These are phyloP conservation scores for Geotrichum phurueaensis DNA, from an alignment of 1,139 yeast genomes.

Conservation along the genomic window DNA sequence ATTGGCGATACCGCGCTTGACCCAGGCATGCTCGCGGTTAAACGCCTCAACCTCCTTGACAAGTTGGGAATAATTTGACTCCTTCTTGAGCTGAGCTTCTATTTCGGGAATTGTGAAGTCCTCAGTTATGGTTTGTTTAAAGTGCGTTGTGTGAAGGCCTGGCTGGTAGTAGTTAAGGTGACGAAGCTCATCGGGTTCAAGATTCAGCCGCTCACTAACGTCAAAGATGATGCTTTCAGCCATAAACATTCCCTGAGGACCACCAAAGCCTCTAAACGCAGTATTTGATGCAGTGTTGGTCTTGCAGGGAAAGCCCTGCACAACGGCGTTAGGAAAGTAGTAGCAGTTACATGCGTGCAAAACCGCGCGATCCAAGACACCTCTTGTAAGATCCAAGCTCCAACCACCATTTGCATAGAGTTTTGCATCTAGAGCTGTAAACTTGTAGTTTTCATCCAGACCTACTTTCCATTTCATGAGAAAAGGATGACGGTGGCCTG, in stretches of 20 bases:
- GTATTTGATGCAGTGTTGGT: constrained; percentile 45
- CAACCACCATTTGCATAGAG: constrained; percentile 44
- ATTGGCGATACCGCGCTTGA: constrained; percentile 43
- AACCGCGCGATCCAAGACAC: constrained; percentile 44
- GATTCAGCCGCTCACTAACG: constrained; percentile 37
- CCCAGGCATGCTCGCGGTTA: constrained; percentile 39
- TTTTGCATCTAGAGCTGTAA: constrained; percentile 37
- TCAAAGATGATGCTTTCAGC: constrained; percentile 39
- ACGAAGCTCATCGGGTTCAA: constrained; percentile 39
- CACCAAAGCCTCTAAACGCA: constrained; percentile 46
- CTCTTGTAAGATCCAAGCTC: constrained; percentile 43
- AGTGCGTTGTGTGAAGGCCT: constrained; percentile 37
- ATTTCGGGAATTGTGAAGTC: constrained; percentile 39
- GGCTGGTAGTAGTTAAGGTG: constrained; percentile 36
- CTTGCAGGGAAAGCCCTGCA: constrained; percentile 39
- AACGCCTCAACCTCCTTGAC: constrained; percentile 37
- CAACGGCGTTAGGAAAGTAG: constrained; percentile 39
- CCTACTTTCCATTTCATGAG: constrained; percentile 41
- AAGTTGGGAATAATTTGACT: constrained; percentile 35
- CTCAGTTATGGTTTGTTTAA: constrained; percentile 38
- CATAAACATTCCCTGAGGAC: constrained; percentile 44
- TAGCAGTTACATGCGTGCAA: constrained; percentile 42
- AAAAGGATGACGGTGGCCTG: constrained; percentile 46
- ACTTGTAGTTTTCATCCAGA: constrained; percentile 38
- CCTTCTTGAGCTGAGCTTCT: constrained; percentile 35